A percentile compares a stretch with the other conserved stretches of the same genome.
phyloP scores from a whole-genome alignment of 1,284 basidiomycete genomes.

The Xanthoconium separans region DNA sequence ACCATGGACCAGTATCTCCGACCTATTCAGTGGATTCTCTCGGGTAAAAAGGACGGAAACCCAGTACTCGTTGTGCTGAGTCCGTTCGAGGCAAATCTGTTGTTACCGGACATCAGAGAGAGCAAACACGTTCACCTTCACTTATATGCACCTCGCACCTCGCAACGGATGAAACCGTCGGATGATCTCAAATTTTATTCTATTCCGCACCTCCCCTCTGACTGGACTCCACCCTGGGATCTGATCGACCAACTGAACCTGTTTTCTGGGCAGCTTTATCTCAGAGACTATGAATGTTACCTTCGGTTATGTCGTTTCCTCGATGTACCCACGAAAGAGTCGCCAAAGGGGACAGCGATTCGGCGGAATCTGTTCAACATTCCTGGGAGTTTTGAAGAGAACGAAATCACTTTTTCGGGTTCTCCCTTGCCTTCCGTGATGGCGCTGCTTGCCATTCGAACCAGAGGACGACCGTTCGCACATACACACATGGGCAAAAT shows the following conservation, averaged over 20 bases:
- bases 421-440: neutral
- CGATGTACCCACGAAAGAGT: neutral
- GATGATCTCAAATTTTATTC: slow-evolving; percentile 1
- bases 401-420: neutral
- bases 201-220: neutral
- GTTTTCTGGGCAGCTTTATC: neutral
- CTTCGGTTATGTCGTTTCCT: neutral
- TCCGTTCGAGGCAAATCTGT: neutral
- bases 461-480: neutral
- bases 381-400: neutral
- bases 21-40: neutral
- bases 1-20: neutral
- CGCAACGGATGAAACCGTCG: neutral
- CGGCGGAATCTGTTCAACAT: neutral
- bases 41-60: neutral
- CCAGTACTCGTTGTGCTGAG: neutral
- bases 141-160: neutral
- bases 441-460: neutral
- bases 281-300: neutral
- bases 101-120: neutral
- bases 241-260: neutral
- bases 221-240: neutral
- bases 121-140: neutral
- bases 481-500: neutral
- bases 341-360: rapidly evolving